Evolutionary conservation across 495 filamentous ascomycete genomes (phyloP), one percentile per base, ranked within the genome.

Genomic region (Xylaria sp.): DNA sequence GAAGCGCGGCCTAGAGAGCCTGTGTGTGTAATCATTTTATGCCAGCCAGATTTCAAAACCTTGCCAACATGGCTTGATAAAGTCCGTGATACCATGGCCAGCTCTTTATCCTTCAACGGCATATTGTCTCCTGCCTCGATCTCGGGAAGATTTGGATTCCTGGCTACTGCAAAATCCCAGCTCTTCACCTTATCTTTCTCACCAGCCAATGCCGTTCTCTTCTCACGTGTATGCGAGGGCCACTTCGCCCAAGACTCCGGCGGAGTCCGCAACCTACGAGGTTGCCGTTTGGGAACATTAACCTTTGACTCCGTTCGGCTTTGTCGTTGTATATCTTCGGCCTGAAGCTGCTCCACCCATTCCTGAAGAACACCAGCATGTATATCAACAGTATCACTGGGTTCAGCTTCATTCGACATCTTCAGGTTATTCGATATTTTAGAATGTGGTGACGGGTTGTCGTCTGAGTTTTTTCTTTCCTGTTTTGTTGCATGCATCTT

Each of bases 161-260:
- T 33, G 15, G 8, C 33, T 12, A 68, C 44, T 29, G 68, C 72
- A 44, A 76, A 76, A 66, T 79, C 75, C 31, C 64, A 72, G 11
- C 71, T 43, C 14, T 55, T 67, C 14, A 77, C 78, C 46, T 71
- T 69, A 31, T 80, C 77, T 31, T 67, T 65, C 33, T 72, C 63
- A 14, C 72, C 69, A 41, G 76, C 74, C 7, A 69, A 53, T 21
- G 69, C 78, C n/a, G 74, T 80, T 52, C 80, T 75, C 65, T 81
- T 74, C 6, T 71, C 70, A 5, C 80, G 79, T 40, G 76, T 80
- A 61, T 79, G 72, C 14, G 78, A 82, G n/a, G 80, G 80, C 72
- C 79, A 82, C 50, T 73, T 78, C 14, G 80, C 75, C 80, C 80
- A 82, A 9, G 77, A 76, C 24, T 72, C 78, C 14, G 80, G 77